These are phyloP conservation scores for Euphorbia celastroides DNA, from an alignment of 441 rosid genomes.

Conservation along the genomic window DNA sequence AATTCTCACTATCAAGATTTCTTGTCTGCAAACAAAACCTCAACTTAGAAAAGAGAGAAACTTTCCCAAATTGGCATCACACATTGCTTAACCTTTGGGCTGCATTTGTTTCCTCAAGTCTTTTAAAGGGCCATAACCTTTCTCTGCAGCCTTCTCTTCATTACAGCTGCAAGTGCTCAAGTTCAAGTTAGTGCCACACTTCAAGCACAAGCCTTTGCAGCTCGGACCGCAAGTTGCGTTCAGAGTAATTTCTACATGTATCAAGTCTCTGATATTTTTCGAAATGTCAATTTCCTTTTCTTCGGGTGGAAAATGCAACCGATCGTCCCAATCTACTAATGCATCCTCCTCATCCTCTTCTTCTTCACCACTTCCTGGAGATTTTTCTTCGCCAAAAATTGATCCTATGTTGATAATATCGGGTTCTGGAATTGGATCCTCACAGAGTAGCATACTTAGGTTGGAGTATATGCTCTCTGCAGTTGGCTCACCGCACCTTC, in stretches of 20 bases:
- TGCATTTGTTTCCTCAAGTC: conserved; percentile 62
- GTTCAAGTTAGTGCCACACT: conserved; percentile 74
- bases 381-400: conserved; percentile 31
- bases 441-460: conserved; percentile 61
- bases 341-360: conserved; percentile 45
- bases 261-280: conserved; percentile 68
- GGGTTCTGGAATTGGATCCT: conserved; percentile 67
- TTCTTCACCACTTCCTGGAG: conserved; percentile 19
- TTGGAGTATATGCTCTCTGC: conserved; percentile 70
- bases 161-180: conserved; percentile 52
- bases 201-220: conserved; percentile 74
- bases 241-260: conserved; percentile 71
- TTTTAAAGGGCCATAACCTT: conserved; percentile 59
- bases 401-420: conserved; percentile 53
- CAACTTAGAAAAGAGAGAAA: too few relatives aligned
- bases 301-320: conserved; percentile 59
- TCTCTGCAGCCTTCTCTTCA: conserved; percentile 33
- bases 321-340: conserved; percentile 71
- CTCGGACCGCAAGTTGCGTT: conserved; percentile 54
- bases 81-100: conserved; percentile 17
- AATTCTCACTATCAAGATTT: too few relatives aligned
- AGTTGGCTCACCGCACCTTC: conserved; percentile 68
- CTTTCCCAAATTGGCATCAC: too few relatives aligned
- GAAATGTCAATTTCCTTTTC: conserved; percentile 72
- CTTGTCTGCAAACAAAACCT: too few relatives aligned